Base-by-base conservation (phyloP, 768 basidiomycete genomes). In the Trametes cubensis region DNA sequence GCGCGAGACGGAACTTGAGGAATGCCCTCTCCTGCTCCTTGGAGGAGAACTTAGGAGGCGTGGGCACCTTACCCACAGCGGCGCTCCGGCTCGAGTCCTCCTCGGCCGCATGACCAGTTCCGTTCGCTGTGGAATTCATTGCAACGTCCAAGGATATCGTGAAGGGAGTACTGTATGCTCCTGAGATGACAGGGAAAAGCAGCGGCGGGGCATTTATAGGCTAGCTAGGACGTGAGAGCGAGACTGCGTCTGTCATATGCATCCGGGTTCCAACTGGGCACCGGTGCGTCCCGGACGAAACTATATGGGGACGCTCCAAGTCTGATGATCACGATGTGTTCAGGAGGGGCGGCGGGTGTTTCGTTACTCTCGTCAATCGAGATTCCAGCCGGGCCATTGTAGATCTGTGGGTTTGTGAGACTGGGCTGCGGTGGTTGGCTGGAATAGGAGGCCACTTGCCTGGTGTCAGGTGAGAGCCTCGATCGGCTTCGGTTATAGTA, bases 1-100 rank as follows among this genome's bases (percentile, higher is more conserved):
- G 78, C 8, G 80, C 80, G 49, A 81, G 74, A 25, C 79, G 71
- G 66, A 78, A 79, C 67, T 80, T 81, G 50, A 78, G 64, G 48
- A 71, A 81, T 48, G 75, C 78, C 39, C 80, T 71, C 63, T 81
- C 76, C 58, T 79, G 74, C 6, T 69, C 46, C 62, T 76, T 74
- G 39, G 72, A 69, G 8, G 66, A 23, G 59, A 80, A 80, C 2
- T 67, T 71, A 0, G 77, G 79, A 3, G 59, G 61, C 17, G 6
- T 38, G 3, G 66, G 66, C 18, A 46, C 4, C 6, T 25, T 18
- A 1, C 65, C 65, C 5, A 60, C 46, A 13, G 51, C 47, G 39
- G 28, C 55, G 13, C 20, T 4, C 46, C 48, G 23, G 48, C 57
- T 58, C 21, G 30, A 18, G 2, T 40, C 57, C 17, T 41, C 23